phyloP scores from a whole-genome alignment of 2,329 filamentous ascomycete genomes.

The Aspergillus brunneoviolaceus region DNA sequence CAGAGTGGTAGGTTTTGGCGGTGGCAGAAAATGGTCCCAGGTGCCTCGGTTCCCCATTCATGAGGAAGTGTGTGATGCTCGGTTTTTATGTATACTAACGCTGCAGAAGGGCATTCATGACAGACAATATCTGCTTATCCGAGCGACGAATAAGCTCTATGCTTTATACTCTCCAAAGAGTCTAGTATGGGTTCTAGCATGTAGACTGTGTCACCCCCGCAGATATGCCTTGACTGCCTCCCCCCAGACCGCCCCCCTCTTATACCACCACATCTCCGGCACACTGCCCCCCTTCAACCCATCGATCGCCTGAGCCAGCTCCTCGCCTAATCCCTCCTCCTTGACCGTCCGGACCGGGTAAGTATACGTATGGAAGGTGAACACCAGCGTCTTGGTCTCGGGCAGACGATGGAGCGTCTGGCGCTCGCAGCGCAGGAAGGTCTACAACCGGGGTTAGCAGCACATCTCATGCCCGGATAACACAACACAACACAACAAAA shows the following conservation, averaged over 20 bases:
- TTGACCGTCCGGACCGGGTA: conserved; percentile 58
- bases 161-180: too few species aligned
- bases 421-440: conserved; percentile 56
- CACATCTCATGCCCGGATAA: background rate
- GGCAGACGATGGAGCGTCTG: conserved; percentile 63
- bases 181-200: too few species aligned
- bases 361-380: conserved; percentile 63
- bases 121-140: too few species aligned
- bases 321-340: conserved; percentile 55
- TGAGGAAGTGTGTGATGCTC: too few species aligned
- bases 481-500: background rate
- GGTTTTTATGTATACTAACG: too few species aligned
- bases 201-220: conserved; percentile 16
- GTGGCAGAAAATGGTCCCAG: too few species aligned
- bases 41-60: too few species aligned
- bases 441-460: conserved; percentile 29
- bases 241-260: conserved; percentile 57
- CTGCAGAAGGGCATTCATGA: too few species aligned
- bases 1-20: too few species aligned
- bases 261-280: conserved; percentile 60
- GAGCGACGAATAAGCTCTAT: too few species aligned
- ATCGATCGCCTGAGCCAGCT: conserved; percentile 58
- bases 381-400: conserved; percentile 54
- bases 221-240: conserved; percentile 55
- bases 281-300: conserved; percentile 58